Evolutionary conservation across 2,329 filamentous ascomycete genomes (phyloP), one percentile per base, ranked within the genome.

Genomic region (Alternaria hordeiaustralica): DNA sequence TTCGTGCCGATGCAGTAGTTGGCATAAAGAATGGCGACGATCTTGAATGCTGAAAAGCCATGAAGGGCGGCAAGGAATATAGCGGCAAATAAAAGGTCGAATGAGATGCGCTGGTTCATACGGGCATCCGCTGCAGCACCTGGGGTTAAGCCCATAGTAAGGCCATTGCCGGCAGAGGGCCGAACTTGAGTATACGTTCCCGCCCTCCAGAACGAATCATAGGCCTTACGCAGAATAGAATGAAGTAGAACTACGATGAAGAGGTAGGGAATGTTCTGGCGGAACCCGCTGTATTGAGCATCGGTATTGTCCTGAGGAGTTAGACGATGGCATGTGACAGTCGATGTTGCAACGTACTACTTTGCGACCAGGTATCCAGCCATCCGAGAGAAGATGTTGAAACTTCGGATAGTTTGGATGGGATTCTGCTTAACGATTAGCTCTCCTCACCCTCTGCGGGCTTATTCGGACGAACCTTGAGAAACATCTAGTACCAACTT

Each of bases 281-380:
- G 90, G 77, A 99, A 97, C 41, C 88, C 89, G 62, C 86, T 84
- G 81, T 98, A 99, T 80, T 99, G 96, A 30, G 87, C 81, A 81
- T 99, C 96, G 43, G 94, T 96, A 67, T 94, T 89, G 82, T 99
- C 96, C 91, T 94, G 66, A 4, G 44, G 11, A 30, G 23, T 70
- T 23, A 70, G 62, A 11, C 57, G 11, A 23, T 46, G 12, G 23
- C 28, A 55, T 46, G 47, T 61, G 50, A 60, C 5, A 36, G 18
- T 28, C 5, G 25, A 20, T 13, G 47, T 28, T 20, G n/a, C 28
- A 47, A 70, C 72, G 79, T 85, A 93, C 92, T 66, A 98, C 93
- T 86, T 93, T 93, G 63, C 95, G 91, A 25, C 95, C 95, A 8
- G 91, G 92, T 61, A 99, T 92, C 96, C 96, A 99, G 71, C 96